Conservation (phyloP, 805 yeast genomes). For the Saturnispora bothae region DNA sequence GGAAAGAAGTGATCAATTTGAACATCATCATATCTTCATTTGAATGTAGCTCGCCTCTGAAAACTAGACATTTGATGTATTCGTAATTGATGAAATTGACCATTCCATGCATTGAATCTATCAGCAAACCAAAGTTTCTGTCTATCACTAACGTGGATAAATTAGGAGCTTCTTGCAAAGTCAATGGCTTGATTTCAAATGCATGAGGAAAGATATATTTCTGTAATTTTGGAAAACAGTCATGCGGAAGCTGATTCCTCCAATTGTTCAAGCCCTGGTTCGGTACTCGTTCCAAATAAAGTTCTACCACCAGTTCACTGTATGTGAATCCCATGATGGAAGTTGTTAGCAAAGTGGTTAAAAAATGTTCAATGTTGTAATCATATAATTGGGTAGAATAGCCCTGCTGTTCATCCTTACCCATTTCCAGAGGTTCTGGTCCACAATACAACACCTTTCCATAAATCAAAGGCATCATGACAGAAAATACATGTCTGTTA, state of each 20-base stretch:
- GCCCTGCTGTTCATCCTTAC: constrained; percentile 10
- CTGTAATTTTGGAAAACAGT: constrained; percentile 14
- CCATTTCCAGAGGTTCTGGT: constrained; percentile 2
- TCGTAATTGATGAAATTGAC: constrained; percentile 19
- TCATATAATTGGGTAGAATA: constrained; percentile 4
- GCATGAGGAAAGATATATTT: constrained; percentile 18
- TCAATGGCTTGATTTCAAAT: constrained; percentile 18
- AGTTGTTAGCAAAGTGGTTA: constrained; percentile 11
- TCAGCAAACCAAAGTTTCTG: constrained; percentile 21
- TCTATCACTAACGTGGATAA: constrained; percentile 20
- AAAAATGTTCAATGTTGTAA: constrained; percentile 12
- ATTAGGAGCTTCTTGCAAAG: constrained; percentile 19
- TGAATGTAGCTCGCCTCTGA: constrained; percentile 22
- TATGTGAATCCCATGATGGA: constrained; percentile 19
- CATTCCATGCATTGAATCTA: constrained; percentile 18
- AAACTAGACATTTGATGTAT: constrained; percentile 14
- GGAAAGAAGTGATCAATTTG: constrained; percentile 21
- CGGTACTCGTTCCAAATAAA: constrained; percentile 17
- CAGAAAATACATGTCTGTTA: constrained; percentile 6
- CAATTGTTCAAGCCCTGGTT: constrained; percentile 18
- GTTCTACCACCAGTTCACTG: constrained; percentile 17
- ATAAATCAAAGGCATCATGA: constrained; percentile 12
- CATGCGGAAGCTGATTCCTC: constrained; percentile 12
- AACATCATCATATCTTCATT: constrained; percentile 28
- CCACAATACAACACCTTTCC: constrained; percentile 9